Conservation (phyloP, 140 eudicot genomes). For the Bidens hawaiensis region DNA sequence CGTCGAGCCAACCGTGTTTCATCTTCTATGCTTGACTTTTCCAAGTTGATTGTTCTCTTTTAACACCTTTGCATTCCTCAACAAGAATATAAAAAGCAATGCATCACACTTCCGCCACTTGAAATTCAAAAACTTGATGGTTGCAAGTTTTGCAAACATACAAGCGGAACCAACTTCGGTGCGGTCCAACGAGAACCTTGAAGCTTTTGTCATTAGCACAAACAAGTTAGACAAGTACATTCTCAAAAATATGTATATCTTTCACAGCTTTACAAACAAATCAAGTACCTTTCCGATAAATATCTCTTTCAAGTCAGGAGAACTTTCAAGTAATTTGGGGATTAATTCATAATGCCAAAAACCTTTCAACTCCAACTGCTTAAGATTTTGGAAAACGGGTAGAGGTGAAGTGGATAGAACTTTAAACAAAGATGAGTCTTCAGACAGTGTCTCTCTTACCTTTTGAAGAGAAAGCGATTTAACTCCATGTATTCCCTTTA, state of each 20-base stretch:
- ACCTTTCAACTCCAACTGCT: background rate
- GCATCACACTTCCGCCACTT: background rate
- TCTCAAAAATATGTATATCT: too few species aligned
- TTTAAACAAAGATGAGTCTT: background rate
- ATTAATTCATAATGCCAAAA: background rate
- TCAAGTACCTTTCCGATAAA: background rate
- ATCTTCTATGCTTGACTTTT: too few species aligned
- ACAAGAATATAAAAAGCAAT: background rate
- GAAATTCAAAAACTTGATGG: too few species aligned
- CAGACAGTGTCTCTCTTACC: too few species aligned
- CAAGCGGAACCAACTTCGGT: background rate
- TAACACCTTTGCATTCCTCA: background rate
- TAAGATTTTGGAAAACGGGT: background rate
- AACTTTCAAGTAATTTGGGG: background rate
- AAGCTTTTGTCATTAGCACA: background rate
- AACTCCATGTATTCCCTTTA: background rate
- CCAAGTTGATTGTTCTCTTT: background rate
- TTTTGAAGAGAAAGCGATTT: background rate
- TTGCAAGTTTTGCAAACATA: background rate
- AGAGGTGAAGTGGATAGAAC: background rate
- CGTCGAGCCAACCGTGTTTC: too few species aligned
- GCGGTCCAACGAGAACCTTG: background rate
- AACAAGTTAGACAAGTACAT: too few species aligned
- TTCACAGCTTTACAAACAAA: too few species aligned
- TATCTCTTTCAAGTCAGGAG: background rate